Base-by-base conservation (phyloP, 1,284 basidiomycete species). In the Mrakiaceae sp. region DNA sequence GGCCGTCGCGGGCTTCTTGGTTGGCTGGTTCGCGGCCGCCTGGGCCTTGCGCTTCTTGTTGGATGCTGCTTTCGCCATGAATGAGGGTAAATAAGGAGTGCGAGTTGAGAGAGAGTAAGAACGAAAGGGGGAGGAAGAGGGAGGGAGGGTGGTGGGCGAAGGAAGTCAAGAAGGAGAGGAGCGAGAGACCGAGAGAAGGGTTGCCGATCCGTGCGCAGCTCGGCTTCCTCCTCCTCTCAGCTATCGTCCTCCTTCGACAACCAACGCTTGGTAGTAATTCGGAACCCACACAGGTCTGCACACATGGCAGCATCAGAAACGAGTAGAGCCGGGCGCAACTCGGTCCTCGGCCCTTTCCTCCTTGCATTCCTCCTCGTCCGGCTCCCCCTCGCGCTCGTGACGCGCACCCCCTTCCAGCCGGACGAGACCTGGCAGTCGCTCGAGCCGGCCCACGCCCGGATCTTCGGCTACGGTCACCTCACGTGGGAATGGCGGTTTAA, bases 371-470 rank as follows among this genome's bases (percentile, higher is more conserved):
- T 66, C n/a, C 48, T 56, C 54, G 56, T 66, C n/a, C 64, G 64
- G 5, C 60, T 74, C 57, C 76, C 75, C 7, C 69, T 64, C 5
- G 71, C 70, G 4, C 70, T 93, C 11, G 76, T 80, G 40, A 93
- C 90, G 0, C 81, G 83, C 60, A 92, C 93, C 0, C 90, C 88
- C 78, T 98, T 98, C 74, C 94, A 98, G 74, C 95, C 96, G 2
- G 96, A 99, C 76, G 96, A 98, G 77, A 96, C 90, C 77, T 98
- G 87, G 72, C 96, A 99, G 74, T 84, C 92, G 8, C 82, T 96
- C 53, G 96, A 99, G 74, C 87, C 92, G 44, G 96, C 96, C 0
- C 89, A 98, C 74, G 80, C 80, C 62, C 76, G 87, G 55, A 90
- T 95, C 63, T 98, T 91, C 74, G 92, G 92, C 46, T 92, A 90